phyloP scores from a whole-genome alignment of 768 basidiomycete genomes.

The Kwoniella sp. region DNA sequence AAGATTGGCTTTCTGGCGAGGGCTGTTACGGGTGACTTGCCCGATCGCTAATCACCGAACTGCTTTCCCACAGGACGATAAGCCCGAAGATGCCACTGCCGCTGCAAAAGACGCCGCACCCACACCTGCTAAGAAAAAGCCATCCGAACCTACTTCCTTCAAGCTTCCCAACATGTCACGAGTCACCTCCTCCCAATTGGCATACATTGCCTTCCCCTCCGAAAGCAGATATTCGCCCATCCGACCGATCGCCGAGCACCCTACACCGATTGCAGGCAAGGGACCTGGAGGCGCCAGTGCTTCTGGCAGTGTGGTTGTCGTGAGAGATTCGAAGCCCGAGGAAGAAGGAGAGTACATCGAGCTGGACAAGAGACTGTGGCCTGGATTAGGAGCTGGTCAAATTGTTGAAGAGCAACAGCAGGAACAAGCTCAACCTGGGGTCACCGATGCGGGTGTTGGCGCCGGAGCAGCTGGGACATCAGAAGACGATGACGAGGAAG shows the following conservation, averaged over 20 bases:
- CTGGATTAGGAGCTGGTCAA: conserved; percentile 14
- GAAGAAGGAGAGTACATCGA: conserved; percentile 74
- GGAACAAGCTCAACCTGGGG: conserved; percentile 41
- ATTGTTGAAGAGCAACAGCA: conserved; percentile 11
- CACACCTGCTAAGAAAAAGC: conserved; percentile 62
- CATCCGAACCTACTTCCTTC: conserved; percentile 72
- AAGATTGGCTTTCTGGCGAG: no score
- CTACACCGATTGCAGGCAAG: not conserved
- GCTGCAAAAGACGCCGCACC: conserved; percentile 28
- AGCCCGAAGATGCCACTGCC: conserved; percentile 62
- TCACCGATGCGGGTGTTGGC: conserved; percentile 13
- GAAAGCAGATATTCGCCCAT: conserved; percentile 84
- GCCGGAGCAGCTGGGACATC: conserved; percentile 53
- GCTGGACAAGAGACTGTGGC: conserved; percentile 55
- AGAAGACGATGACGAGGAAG: conserved; percentile 63
- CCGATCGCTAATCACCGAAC: not conserved
- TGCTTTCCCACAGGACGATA: conserved; percentile 61
- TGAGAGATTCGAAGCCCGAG: conserved; percentile 69
- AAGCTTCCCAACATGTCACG: conserved; percentile 83
- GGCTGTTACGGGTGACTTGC: not conserved
- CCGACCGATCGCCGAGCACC: conserved; percentile 62
- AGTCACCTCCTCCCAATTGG: conserved; percentile 84
- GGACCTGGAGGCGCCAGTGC: conserved; percentile 71
- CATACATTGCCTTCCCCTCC: conserved; percentile 77
- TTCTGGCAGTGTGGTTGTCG: conserved; percentile 71